These are phyloP conservation scores for Sporothrix mexicana DNA, from an alignment of 2,329 filamentous ascomycete species.

Conservation along the genomic window DNA sequence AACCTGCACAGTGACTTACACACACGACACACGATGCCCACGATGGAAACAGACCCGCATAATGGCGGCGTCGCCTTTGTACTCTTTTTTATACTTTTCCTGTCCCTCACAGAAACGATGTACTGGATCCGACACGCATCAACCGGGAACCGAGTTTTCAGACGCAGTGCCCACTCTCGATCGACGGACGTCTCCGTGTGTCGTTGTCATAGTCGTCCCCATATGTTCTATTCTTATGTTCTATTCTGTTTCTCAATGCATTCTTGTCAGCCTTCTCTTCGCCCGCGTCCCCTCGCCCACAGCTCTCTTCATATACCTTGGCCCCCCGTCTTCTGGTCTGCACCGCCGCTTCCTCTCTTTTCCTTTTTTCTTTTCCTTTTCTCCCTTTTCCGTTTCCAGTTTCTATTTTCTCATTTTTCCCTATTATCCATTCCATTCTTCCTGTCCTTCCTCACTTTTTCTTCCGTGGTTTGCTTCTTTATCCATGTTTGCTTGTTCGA, in stretches of 20 bases:
- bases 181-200: no score
- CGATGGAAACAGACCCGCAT: conserved; percentile 20
- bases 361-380: conserved; percentile 3
- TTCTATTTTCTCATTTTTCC: neutral
- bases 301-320: neutral
- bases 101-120: neutral
- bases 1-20: no score
- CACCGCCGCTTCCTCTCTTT: neutral
- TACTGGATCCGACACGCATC: neutral
- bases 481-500: neutral
- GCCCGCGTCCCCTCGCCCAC: neutral
- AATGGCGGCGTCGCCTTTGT: neutral
- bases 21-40: conserved; percentile 20
- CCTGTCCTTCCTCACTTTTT: neutral
- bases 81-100: neutral
- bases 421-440: neutral
- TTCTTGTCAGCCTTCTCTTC: neutral
- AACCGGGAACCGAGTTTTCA: neutral
- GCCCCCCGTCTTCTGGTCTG: neutral
- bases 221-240: conserved; percentile 45
- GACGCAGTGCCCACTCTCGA: no score
- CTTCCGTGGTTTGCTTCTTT: neutral
- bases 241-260: neutral
- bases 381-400: neutral
- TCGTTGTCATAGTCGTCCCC: no score